Percentiles rank a stretch among this genome's conserved stretches.
Evolutionary conservation across 2,329 filamentous ascomycete genomes (phyloP).

Genomic region (Xylaria arbuscula): DNA sequence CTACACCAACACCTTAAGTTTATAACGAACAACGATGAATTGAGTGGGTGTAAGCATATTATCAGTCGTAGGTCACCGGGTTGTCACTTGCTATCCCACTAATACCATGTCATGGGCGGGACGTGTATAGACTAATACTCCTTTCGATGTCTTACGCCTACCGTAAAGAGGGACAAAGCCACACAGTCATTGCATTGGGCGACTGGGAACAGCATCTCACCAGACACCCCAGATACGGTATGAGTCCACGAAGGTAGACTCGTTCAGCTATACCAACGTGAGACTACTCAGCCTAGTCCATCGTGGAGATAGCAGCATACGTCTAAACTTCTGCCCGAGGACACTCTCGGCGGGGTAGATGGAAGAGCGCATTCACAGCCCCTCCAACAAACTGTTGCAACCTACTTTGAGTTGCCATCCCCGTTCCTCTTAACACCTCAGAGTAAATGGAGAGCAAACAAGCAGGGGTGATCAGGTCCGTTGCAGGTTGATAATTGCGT

Average conservation of each 20-base stretch:
- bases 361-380: conserved; percentile 2
- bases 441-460: neutral
- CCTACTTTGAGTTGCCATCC: neutral
- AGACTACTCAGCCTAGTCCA: conserved; percentile 3
- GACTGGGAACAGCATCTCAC: neutral
- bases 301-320: conserved; percentile 5
- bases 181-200: neutral
- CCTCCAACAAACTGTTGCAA: neutral
- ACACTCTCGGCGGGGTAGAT: neutral
- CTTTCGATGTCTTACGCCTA: neutral
- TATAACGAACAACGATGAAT: conserved; percentile 1
- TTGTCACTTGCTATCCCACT: neutral
- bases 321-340: neutral
- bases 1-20: conserved; percentile 1
- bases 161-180: neutral
- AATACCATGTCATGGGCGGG: neutral
- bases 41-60: conserved; percentile 4
- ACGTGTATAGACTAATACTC: conserved; percentile 15
- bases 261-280: neutral
- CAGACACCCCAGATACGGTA: neutral
- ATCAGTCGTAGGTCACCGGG: neutral
- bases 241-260: neutral
- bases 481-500: neutral
- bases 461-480: neutral
- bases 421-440: neutral